These are phyloP conservation scores for Chalciporus sphaerocephalus DNA, from an alignment of 768 basidiomycete species.

Conservation along the genomic window DNA sequence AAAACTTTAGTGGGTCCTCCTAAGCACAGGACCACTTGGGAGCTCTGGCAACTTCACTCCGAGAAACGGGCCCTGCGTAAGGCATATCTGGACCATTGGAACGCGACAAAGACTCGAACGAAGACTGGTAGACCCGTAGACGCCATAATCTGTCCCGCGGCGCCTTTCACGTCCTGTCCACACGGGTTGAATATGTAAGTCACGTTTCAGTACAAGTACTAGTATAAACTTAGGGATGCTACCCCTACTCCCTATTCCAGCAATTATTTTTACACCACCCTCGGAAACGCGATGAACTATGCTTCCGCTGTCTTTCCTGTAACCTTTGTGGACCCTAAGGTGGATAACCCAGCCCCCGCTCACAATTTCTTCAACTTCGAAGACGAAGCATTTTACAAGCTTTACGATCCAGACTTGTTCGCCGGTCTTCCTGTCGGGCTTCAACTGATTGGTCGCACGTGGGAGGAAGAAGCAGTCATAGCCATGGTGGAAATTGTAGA, in stretches of 20 bases:
- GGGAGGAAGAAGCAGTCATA: slow-evolving; percentile 52
- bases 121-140: slow-evolving; percentile 50
- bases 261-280: slow-evolving; percentile 41
- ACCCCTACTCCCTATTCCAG: slow-evolving; percentile 15
- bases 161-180: slow-evolving; percentile 41
- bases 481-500: slow-evolving; percentile 45
- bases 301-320: slow-evolving; percentile 44
- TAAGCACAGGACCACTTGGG: slow-evolving; percentile 38
- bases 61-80: slow-evolving; percentile 39
- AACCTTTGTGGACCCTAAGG: slow-evolving; percentile 38
- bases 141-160: slow-evolving; percentile 46
- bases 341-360: slow-evolving; percentile 34
- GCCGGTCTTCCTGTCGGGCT: slow-evolving; percentile 43
- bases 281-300: slow-evolving; percentile 49
- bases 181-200: slow-evolving; percentile 42
- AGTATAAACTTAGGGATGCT: slow-evolving; percentile 10
- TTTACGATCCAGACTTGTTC: slow-evolving; percentile 45
- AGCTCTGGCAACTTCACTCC: slow-evolving; percentile 48
- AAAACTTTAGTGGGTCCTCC: slow-evolving; percentile 44
- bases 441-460: slow-evolving; percentile 44
- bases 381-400: slow-evolving; percentile 42
- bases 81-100: slow-evolving; percentile 47
- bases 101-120: slow-evolving; percentile 39
- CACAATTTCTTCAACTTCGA: slow-evolving; percentile 40
- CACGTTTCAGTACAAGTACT: background rate